These are phyloP conservation scores for Suillus alpinus DNA, from an alignment of 768 basidiomycete genomes.

Conservation along the genomic window DNA sequence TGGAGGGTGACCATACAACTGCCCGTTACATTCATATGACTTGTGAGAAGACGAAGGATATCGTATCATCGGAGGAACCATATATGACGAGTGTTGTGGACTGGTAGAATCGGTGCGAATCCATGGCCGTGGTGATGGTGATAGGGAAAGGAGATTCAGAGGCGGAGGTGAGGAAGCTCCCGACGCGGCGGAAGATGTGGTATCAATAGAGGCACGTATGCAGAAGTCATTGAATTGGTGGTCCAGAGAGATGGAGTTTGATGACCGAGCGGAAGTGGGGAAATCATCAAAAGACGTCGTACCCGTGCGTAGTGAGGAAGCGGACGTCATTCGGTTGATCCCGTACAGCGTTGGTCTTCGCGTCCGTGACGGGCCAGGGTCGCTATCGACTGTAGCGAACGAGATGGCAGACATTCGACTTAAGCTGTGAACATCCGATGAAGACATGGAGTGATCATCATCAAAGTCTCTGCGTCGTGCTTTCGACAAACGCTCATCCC, in stretches of 20 bases:
- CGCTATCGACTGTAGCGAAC: slow-evolving; percentile 81
- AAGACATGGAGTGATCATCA: slow-evolving; percentile 90
- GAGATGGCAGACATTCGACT: slow-evolving; percentile 77
- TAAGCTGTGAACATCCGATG: slow-evolving; percentile 77
- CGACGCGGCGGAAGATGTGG: slow-evolving; percentile 48
- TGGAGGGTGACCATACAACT: slow-evolving; percentile 53
- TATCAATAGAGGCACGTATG: slow-evolving; percentile 66
- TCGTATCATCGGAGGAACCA: slow-evolving; percentile 35
- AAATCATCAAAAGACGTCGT: slow-evolving; percentile 70
- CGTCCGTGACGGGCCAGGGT: slow-evolving; percentile 73
- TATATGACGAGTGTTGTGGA: slow-evolving; percentile 32
- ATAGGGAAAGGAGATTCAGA: slow-evolving; percentile 70
- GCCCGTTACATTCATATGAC: slow-evolving; percentile 52
- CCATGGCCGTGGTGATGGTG: slow-evolving; percentile 61
- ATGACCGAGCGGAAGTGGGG: slow-evolving; percentile 69
- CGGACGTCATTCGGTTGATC: slow-evolving; percentile 73
- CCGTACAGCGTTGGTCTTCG: slow-evolving; percentile 62
- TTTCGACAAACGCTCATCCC: slow-evolving; percentile 67
- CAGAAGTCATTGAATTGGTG: slow-evolving; percentile 77
- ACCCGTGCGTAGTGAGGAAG: slow-evolving; percentile 61
- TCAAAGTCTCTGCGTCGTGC: slow-evolving; percentile 81
- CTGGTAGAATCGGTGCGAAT: slow-evolving; percentile 41
- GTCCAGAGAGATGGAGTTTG: slow-evolving; percentile 76
- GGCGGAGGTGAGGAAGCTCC: slow-evolving; percentile 76
- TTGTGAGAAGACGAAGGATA: slow-evolving; percentile 37